Conservation (phyloP, 768 basidiomycete genomes). For the Collybiopsis confluens region DNA sequence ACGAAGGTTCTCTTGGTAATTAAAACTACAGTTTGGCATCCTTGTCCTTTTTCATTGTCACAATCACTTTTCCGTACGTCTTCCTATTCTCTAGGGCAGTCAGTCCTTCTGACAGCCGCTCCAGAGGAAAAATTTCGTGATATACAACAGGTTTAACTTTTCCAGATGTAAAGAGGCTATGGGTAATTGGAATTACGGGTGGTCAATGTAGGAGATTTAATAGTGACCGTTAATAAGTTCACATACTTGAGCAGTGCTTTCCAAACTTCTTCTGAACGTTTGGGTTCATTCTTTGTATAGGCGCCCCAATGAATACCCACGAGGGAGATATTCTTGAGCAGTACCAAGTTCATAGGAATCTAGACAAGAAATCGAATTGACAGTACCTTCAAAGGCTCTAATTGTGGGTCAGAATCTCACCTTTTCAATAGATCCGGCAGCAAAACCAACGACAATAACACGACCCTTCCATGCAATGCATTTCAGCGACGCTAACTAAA, state of each 20-base stretch:
- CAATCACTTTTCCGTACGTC: conserved; percentile 90
- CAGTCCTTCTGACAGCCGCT: conserved; percentile 63
- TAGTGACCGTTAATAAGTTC: not conserved
- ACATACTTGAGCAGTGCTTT: conserved; percentile 3
- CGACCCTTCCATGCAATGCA: conserved; percentile 95
- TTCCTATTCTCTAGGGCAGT: conserved; percentile 72
- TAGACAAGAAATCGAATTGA: conserved; percentile 20
- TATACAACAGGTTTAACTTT: conserved; percentile 69
- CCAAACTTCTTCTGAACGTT: not conserved
- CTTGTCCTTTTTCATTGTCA: conserved; percentile 53
- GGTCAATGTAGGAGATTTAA: too few relatives aligned
- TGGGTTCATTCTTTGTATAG: conserved; percentile 31
- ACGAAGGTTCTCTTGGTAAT: too few relatives aligned
- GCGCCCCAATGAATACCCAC: conserved; percentile 88
- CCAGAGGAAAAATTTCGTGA: conserved; percentile 63
- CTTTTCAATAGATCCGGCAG: conserved; percentile 80
- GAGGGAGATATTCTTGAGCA: conserved; percentile 82
- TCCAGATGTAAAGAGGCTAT: conserved; percentile 64
- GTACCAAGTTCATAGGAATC: conserved; percentile 80
- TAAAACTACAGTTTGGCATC: not conserved
- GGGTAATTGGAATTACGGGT: not conserved
- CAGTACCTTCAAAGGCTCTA: too few relatives aligned
- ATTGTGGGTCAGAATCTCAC: conserved; percentile 28
- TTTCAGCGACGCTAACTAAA: conserved; percentile 67
- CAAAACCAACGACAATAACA: conserved; percentile 91